Evolutionary conservation across 2,329 filamentous ascomycete genomes (phyloP).

Genomic region (Ustulina deusta): DNA sequence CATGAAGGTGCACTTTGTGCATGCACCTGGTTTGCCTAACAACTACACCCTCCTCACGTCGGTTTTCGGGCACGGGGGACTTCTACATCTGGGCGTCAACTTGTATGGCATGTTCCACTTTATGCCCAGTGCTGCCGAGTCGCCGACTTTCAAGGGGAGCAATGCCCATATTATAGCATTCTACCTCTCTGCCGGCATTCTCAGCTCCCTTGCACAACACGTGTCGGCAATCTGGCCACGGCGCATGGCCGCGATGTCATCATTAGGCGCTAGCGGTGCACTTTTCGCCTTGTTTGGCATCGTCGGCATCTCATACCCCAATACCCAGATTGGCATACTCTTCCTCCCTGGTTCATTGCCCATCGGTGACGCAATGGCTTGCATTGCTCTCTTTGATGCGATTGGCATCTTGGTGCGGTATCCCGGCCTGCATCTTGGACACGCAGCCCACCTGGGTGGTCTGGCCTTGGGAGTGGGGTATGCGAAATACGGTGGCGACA

Average conservation of each 20-base stretch:
- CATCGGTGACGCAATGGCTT: slow-evolving; percentile 31
- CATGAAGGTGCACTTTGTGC: slow-evolving; percentile 31
- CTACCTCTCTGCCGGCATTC: slow-evolving; percentile 46
- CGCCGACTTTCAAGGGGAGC: slow-evolving; percentile 39
- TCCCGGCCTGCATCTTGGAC: slow-evolving; percentile 33
- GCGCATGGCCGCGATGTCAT: slow-evolving; percentile 8
- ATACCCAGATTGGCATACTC: slow-evolving; percentile 40
- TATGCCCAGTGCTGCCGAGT: slow-evolving; percentile 30
- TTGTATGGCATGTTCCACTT: slow-evolving; percentile 41
- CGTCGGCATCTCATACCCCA: slow-evolving; percentile 38
- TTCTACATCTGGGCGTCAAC: slow-evolving; percentile 43
- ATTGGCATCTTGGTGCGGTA: slow-evolving; percentile 44
- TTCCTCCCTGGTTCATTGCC: slow-evolving; percentile 41
- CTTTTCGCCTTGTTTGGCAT: slow-evolving; percentile 45
- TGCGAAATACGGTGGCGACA: slow-evolving; percentile 41
- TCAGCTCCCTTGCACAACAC: slow-evolving; percentile 44
- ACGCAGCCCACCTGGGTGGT: slow-evolving; percentile 46
- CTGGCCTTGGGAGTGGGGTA: slow-evolving; percentile 44
- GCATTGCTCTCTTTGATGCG: slow-evolving; percentile 41
- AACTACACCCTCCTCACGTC: slow-evolving; percentile 49
- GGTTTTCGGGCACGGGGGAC: slow-evolving; percentile 43
- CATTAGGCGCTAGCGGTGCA: slow-evolving; percentile 45
- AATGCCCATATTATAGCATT: slow-evolving; percentile 47
- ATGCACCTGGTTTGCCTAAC: slow-evolving; percentile 32
- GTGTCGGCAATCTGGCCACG: slow-evolving; percentile 39